Conservation (phyloP, 208 protist species). For the Eutreptiella sp. region DNA sequence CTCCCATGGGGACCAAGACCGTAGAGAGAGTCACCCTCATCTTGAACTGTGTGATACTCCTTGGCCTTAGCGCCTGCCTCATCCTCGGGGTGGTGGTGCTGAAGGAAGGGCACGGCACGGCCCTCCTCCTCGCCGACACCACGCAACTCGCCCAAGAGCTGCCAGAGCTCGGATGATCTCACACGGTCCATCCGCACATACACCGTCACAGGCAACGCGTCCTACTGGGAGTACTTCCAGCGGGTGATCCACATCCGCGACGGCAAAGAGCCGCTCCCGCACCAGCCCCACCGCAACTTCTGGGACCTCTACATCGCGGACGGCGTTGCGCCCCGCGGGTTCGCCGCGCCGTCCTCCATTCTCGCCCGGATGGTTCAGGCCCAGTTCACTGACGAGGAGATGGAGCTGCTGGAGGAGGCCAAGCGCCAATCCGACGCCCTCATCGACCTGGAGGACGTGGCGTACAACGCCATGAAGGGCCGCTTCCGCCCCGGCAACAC, state of each 20-base stretch:
- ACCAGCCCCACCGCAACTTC: slow-evolving; percentile 3
- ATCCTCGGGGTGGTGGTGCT: too few species aligned
- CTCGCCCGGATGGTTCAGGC: neutral
- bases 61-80: too few species aligned
- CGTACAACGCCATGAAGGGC: slow-evolving; percentile 13
- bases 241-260: neutral
- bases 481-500: neutral
- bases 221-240: slow-evolving; percentile 9
- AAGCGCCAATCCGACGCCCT: neutral
- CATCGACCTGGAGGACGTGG: slow-evolving; percentile 11
- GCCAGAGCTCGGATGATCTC: slow-evolving; percentile 2
- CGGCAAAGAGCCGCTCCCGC: neutral
- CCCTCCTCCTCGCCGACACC: too few species aligned
- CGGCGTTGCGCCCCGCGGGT: neutral
- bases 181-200: slow-evolving; percentile 1
- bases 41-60: too few species aligned
- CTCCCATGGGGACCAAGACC: too few species aligned
- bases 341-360: neutral
- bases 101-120: too few species aligned
- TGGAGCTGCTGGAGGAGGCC: too few species aligned
- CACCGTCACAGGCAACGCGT: slow-evolving; percentile 7
- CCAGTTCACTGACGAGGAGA: neutral
- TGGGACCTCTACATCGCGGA: slow-evolving; percentile 7
- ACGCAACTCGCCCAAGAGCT: neutral
- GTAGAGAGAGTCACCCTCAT: too few species aligned